Percentiles rank a stretch among this genome's conserved stretches.
phyloP scores from a whole-genome alignment of 1,284 basidiomycete species.

The Leucoagaricus sp. region DNA sequence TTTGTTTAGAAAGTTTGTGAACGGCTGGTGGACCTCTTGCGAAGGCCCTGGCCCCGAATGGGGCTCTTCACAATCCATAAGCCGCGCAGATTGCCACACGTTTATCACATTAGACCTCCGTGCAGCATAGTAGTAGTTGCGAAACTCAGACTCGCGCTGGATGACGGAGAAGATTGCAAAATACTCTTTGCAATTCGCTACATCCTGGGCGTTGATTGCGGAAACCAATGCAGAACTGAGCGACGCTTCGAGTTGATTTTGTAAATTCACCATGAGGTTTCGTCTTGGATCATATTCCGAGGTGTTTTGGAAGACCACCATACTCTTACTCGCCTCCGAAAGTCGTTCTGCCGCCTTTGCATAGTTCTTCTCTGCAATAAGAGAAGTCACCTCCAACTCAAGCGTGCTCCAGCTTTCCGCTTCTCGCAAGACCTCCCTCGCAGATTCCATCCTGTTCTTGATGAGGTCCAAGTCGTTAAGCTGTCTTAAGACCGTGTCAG shows the following conservation, averaged over 20 bases:
- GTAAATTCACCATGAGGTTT: slow-evolving; percentile 83
- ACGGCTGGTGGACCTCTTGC: slow-evolving; percentile 32
- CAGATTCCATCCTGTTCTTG: slow-evolving; percentile 83
- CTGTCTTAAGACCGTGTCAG: slow-evolving; percentile 66
- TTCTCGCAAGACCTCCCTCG: slow-evolving; percentile 84
- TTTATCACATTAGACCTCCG: slow-evolving; percentile 64
- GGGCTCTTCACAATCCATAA: slow-evolving; percentile 50
- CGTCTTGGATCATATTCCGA: slow-evolving; percentile 85
- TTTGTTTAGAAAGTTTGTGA: slow-evolving; percentile 68
- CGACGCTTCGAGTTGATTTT: slow-evolving; percentile 91
- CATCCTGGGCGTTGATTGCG: slow-evolving; percentile 77
- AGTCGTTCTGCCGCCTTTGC: slow-evolving; percentile 87
- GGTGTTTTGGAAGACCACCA: slow-evolving; percentile 90
- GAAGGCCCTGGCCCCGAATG: slow-evolving; percentile 7
- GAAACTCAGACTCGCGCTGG: slow-evolving; percentile 87
- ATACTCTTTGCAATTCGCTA: slow-evolving; percentile 72
- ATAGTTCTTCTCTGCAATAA: slow-evolving; percentile 78
- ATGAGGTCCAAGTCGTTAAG: slow-evolving; percentile 80
- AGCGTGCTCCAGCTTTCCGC: slow-evolving; percentile 94
- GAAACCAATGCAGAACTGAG: slow-evolving; percentile 85
- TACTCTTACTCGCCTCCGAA: slow-evolving; percentile 82
- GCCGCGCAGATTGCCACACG: slow-evolving; percentile 62
- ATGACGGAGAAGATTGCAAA: slow-evolving; percentile 88
- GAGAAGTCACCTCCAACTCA: slow-evolving; percentile 85
- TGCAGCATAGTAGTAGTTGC: slow-evolving; percentile 90